Conservation (phyloP, 306 rosid species). For the Citrullus colocynthis region DNA sequence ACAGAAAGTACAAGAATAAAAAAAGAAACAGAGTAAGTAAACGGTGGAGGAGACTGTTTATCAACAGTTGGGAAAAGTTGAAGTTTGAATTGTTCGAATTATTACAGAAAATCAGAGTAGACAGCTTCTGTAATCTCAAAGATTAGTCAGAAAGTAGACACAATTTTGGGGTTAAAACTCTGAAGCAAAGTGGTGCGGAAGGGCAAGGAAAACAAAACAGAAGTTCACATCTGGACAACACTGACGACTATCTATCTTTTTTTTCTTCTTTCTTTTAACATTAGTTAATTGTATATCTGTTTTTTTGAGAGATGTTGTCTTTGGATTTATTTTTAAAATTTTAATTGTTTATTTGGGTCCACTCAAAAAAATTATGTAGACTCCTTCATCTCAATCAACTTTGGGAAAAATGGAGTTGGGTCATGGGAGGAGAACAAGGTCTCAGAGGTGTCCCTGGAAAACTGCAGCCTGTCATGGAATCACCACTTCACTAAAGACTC, state of each 20-base stretch:
- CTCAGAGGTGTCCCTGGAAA: constrained; percentile 55
- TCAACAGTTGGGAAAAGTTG: constrained; percentile 2
- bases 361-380: constrained; percentile 27
- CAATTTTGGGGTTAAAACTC: background rate
- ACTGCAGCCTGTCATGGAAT: constrained; percentile 50
- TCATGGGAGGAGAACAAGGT: constrained; percentile 79
- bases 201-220: constrained; percentile 4
- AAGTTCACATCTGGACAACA: constrained; percentile 4
- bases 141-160: background rate
- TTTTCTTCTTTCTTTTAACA: background rate
- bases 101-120: background rate
- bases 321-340: background rate
- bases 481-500: constrained; percentile 23
- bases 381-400: constrained; percentile 92
- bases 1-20: constrained; percentile 1
- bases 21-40: background rate
- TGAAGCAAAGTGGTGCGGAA: background rate
- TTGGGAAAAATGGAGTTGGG: constrained; percentile 75
- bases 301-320: background rate
- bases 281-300: background rate
- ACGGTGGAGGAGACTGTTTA: constrained; percentile 6
- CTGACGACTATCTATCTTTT: background rate
- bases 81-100: constrained; percentile 5
- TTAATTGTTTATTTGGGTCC: constrained; percentile 2
- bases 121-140: background rate